phyloP scores from a whole-genome alignment of 1,139 yeast species.

The Wickerhamomyces sp. region DNA sequence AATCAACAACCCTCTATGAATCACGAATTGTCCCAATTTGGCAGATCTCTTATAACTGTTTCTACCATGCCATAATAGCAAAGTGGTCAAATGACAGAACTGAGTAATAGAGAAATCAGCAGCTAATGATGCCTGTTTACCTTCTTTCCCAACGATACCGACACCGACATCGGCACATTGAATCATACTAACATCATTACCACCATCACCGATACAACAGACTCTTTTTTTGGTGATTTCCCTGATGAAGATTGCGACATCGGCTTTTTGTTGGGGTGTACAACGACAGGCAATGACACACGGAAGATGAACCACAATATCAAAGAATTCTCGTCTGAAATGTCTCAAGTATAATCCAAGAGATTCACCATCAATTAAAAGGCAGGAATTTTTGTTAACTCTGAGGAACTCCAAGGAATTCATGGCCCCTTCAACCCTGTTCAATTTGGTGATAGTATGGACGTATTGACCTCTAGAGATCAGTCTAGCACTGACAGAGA shows the following conservation, averaged over 20 bases:
- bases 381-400: constrained; percentile 69
- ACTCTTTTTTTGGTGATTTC: constrained; percentile 81
- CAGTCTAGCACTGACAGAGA: constrained; percentile 87
- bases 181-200: constrained; percentile 98
- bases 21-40: constrained; percentile 89
- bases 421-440: constrained; percentile 60
- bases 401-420: constrained; percentile 67
- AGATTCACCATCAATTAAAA: constrained; percentile 93
- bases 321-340: constrained; percentile 67
- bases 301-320: constrained; percentile 70
- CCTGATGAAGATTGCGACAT: constrained; percentile 78
- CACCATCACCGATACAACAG: constrained; percentile 99
- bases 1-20: constrained; percentile 91
- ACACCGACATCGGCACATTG: constrained; percentile 99
- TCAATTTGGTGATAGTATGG: constrained; percentile 71
- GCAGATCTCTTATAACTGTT: constrained; percentile 95
- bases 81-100: constrained; percentile 81
- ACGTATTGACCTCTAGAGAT: constrained; percentile 93
- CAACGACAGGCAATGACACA: constrained; percentile 97
- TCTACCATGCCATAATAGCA: constrained; percentile 96
- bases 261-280: constrained; percentile 98
- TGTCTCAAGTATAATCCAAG: constrained; percentile 62
- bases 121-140: constrained; percentile 93
- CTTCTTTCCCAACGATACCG: constrained; percentile 98
- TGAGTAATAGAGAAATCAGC: constrained; percentile 95